Evolutionary conservation across 192 early-diverging fungal genomes (phyloP), one percentile per base, ranked within the genome.

Genomic region (Coemansia sp.): DNA sequence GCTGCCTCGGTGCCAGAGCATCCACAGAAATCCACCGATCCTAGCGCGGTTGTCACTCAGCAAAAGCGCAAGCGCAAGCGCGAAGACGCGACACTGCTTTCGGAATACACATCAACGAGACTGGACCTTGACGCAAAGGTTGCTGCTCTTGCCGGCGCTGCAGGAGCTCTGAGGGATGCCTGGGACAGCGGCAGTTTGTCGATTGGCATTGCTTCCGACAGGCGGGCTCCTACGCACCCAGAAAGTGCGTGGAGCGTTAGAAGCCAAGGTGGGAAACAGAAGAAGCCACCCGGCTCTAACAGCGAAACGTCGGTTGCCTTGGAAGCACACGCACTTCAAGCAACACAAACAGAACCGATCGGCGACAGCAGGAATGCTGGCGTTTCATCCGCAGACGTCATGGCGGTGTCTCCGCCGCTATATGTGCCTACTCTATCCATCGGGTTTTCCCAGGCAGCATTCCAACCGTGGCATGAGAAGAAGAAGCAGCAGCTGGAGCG

Each of bases 371-470:
- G n/a, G 22, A 3, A n/a, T 8, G n/a, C 14, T 57, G 33, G 33
- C 29, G n/a, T 17, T n/a, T 3, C 9, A 22, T 9, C 49, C 2
- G 20, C 22, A 22, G 49, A 52, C 9, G 49, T 15, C 13, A 14
- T 25, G 49, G 9, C 49, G 49, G 9, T 5, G 5, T 40, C 38
- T 25, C 22, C 49, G 20, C 49, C 9, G 49, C 22, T 20, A 25
- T 22, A 22, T 14, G 7, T 52, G 11, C 45, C 32, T 36, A 38
- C 59, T 19, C 36, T 25, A 4, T 15, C 41, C 41, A 64, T 55
- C 22, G 65, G 29, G 43, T 66, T 73, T 66, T 50, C 65, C 9
- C 41, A 58, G 32, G 63, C 52, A 15, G 50, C 42, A 3, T 61
- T 41, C 9, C 29, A 29, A 3, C 29, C 29, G 29, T 2, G 29